Conservation (phyloP, 495 filamentous ascomycete genomes). For the Margaritispora aquatica region DNA sequence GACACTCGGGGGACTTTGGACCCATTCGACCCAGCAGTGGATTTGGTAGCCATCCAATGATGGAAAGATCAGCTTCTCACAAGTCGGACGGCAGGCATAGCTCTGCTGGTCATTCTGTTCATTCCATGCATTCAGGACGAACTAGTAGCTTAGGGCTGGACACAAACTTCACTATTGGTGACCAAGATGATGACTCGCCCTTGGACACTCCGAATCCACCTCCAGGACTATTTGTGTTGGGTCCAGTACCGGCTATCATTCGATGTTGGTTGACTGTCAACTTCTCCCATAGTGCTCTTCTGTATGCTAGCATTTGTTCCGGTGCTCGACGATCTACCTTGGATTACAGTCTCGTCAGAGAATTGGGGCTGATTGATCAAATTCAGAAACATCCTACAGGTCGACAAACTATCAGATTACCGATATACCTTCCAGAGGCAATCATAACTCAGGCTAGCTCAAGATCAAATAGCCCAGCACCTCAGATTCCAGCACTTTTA, state of each 20-base stretch:
- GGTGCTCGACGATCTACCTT: constrained; percentile 83
- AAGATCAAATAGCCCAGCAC: constrained; percentile 63
- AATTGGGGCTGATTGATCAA: constrained; percentile 60
- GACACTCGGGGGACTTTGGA: constrained; percentile 73
- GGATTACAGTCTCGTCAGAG: constrained; percentile 63
- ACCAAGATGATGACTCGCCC: constrained; percentile 58
- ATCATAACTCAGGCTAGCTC: constrained; percentile 70
- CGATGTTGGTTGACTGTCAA: constrained; percentile 88
- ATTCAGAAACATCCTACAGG: constrained; percentile 56
- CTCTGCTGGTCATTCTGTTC: constrained; percentile 76
- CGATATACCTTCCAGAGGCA: constrained; percentile 87
- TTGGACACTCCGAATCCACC: constrained; percentile 57
- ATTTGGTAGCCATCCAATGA: constrained; percentile 68
- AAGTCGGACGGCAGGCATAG: constrained; percentile 96
- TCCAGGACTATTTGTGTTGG: constrained; percentile 74
- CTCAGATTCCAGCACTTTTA: constrained; percentile 73
- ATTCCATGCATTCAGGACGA: constrained; percentile 61
- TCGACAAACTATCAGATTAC: constrained; percentile 60
- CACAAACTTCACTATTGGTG: constrained; percentile 57
- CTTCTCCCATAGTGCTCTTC: constrained; percentile 77
- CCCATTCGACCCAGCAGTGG: constrained; percentile 73
- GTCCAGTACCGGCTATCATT: constrained; percentile 85
- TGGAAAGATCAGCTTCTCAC: constrained; percentile 82
- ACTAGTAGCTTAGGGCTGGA: constrained; percentile 81
- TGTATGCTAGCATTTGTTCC: constrained; percentile 89